Percentiles rank a stretch among this genome's conserved stretches.
Conservation (phyloP, 148 eudicot genomes). For the Beta vulgaris region DNA sequence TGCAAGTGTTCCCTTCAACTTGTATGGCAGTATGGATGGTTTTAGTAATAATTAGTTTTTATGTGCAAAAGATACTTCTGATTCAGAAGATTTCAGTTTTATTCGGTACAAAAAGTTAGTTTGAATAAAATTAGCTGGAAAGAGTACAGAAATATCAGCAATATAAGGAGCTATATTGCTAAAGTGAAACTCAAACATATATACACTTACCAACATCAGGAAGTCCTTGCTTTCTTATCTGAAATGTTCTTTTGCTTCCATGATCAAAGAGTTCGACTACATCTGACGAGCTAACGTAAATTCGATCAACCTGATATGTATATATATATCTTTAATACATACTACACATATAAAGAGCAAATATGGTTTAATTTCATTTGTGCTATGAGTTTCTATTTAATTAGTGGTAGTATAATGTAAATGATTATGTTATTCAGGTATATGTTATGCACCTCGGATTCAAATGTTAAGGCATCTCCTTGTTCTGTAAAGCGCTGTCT, state of each 20-base stretch:
- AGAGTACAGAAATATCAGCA: too few species aligned
- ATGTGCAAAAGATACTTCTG: too few species aligned
- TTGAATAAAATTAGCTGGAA: too few species aligned
- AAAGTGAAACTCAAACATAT: background rate
- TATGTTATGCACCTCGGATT: constrained; percentile 63
- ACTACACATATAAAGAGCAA: background rate
- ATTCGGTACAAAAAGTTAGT: too few species aligned
- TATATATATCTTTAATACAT: background rate
- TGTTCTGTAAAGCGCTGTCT: constrained; percentile 89
- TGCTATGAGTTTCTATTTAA: background rate
- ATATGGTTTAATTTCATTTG: background rate
- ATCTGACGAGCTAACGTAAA: constrained; percentile 62
- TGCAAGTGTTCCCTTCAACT: background rate
- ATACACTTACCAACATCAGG: constrained; percentile 70
- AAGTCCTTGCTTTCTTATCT: constrained; percentile 74
- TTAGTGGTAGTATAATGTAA: too few species aligned
- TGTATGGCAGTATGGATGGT: too few species aligned
- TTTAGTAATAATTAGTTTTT: too few species aligned
- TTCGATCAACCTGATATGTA: constrained; percentile 61
- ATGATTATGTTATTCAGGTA: too few species aligned
- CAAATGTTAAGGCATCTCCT: constrained; percentile 96
- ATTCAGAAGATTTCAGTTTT: too few species aligned
- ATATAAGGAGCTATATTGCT: too few species aligned
- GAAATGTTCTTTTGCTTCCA: constrained; percentile 68
- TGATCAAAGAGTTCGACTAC: constrained; percentile 68